phyloP scores from a whole-genome alignment of 2,329 filamentous ascomycete genomes.

The Thielaviopsis populi region DNA sequence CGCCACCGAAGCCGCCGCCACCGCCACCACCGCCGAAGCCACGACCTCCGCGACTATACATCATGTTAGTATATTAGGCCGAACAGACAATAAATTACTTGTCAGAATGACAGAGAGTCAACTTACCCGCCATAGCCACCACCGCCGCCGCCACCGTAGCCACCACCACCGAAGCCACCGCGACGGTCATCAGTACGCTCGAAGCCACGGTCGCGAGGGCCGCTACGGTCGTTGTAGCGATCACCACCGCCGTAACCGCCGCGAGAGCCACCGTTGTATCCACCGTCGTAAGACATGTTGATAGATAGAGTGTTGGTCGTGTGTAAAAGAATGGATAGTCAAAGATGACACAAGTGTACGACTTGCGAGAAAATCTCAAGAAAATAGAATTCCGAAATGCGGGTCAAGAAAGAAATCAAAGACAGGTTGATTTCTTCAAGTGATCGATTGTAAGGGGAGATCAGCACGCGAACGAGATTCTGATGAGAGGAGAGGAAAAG shows the following conservation, averaged over 20 bases:
- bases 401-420: conserved; percentile 8
- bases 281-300: conserved; percentile 30
- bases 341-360: not conserved
- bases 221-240: conserved; percentile 28
- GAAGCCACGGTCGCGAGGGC: conserved; percentile 23
- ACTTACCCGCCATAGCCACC: conserved; percentile 28
- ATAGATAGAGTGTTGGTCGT: not conserved
- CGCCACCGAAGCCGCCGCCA: conserved; percentile 47
- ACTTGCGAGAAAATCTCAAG: not conserved
- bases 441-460: not conserved
- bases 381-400: conserved; percentile 4
- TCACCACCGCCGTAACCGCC: conserved; percentile 23
- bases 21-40: conserved; percentile 25
- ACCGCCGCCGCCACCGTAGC: conserved; percentile 1
- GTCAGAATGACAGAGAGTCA: not conserved
- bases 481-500: conserved; percentile 6
- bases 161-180: conserved; percentile 20
- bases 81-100: not conserved
- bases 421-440: conserved; percentile 3
- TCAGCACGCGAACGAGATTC: conserved; percentile 8
- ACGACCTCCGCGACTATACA: conserved; percentile 24
- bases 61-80: conserved; percentile 24
- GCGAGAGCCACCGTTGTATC: conserved; percentile 24
- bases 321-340: not conserved
- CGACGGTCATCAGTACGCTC: conserved; percentile 31